A percentile compares a stretch with the other conserved stretches of the same genome.
phyloP scores from a whole-genome alignment of 1,139 yeast species.

The Tardiomyces depauwii region DNA sequence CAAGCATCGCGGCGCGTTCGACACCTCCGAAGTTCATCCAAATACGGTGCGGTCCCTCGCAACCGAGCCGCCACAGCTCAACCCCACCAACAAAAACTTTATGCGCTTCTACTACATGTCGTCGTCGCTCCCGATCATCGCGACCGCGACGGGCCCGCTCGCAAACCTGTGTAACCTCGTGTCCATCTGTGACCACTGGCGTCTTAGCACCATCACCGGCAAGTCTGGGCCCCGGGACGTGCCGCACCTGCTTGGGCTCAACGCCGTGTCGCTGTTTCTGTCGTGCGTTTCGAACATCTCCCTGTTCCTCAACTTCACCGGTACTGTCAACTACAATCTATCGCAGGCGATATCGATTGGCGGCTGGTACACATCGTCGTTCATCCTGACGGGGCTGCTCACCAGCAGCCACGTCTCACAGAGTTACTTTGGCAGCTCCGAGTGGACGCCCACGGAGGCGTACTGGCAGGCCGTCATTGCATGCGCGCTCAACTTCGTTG shows the following conservation, averaged over 20 bases:
- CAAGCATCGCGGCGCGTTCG: no score
- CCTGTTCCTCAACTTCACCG: constrained; percentile 54
- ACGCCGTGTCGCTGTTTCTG: constrained; percentile 47
- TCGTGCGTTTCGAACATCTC: constrained; percentile 60
- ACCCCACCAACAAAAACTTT: background rate
- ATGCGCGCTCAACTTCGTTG: constrained; percentile 43
- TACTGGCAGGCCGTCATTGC: constrained; percentile 71
- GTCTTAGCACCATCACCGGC: background rate
- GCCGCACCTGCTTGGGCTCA: constrained; percentile 39
- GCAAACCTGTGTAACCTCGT: background rate
- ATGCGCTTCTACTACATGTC: background rate
- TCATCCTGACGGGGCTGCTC: constrained; percentile 36
- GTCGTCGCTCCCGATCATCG: background rate
- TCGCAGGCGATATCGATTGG: constrained; percentile 37
- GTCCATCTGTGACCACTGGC: background rate
- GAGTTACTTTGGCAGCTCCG: constrained; percentile 14
- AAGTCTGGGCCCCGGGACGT: constrained; percentile 22
- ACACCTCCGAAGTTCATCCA: background rate
- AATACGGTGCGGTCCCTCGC: background rate
- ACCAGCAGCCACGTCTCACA: constrained; percentile 22
- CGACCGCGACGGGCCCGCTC: background rate
- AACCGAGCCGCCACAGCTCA: background rate
- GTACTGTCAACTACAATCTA: constrained; percentile 40
- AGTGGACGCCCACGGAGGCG: constrained; percentile 40
- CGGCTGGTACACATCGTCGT: constrained; percentile 6